Conservation (phyloP, 345 rosid genomes). For the Mallotus nudiflorus region DNA sequence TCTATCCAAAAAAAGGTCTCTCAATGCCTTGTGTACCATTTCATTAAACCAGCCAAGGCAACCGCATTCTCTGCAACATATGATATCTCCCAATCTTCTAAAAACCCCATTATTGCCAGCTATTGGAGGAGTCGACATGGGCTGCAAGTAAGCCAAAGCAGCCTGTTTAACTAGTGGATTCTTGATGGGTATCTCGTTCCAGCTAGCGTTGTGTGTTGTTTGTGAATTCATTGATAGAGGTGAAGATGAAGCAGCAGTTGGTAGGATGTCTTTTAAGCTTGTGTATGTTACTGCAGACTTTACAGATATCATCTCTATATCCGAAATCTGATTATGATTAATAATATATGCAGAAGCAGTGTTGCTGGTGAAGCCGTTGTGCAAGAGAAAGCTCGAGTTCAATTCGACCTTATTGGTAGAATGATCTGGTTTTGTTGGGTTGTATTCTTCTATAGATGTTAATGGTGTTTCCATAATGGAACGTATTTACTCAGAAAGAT, state of each 20-base stretch:
- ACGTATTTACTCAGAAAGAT: no score
- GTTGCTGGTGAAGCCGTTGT: conserved; percentile 21
- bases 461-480: not conserved
- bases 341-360: no score
- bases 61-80: conserved; percentile 31
- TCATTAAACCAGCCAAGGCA: conserved; percentile 41
- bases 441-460: no score
- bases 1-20: not conserved
- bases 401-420: not conserved
- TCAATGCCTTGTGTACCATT: conserved; percentile 27
- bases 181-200: conserved; percentile 56
- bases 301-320: conserved; percentile 42
- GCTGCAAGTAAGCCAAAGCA: conserved; percentile 62
- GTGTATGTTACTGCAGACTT: conserved; percentile 43
- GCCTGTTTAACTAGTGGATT: conserved; percentile 65
- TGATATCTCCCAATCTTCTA: conserved; percentile 24
- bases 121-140: conserved; percentile 46
- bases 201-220: conserved; percentile 42
- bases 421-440: not conserved
- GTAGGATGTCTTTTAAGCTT: conserved; percentile 53
- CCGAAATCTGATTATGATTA: conserved; percentile 22
- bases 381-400: conserved; percentile 12
- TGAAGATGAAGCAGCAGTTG: no score
- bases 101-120: conserved; percentile 34
- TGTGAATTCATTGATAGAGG: conserved; percentile 33